Base-by-base conservation (phyloP, 306 rosid genomes). In the Mucuna pruriens region DNA sequence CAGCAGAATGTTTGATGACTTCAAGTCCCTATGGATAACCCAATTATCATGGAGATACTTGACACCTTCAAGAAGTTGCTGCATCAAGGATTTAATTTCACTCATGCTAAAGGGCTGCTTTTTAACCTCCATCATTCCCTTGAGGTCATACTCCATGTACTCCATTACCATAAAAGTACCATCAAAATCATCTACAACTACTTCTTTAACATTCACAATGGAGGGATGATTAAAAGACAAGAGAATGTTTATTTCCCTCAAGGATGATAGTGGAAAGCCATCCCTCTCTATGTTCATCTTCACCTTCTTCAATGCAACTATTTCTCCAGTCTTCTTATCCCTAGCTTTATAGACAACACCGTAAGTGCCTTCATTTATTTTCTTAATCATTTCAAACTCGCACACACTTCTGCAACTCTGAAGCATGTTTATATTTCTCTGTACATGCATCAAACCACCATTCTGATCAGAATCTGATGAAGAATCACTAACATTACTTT, bases 91-190 rank as follows among this genome's bases (percentile, higher is more conserved):
- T 83, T 96, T 96, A 22, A 90, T 92, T 84, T 96, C 99, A 17
- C 94, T 84, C 1, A 90, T 85, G 73, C 94, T 85, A 79, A 89
- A 90, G 38, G 97, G 99, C 42, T 88, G 93, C 15, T 90, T 89
- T 87, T 84, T 90, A 3, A 20, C 25, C 80, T 87, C 94, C 90
- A 90, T 71, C 25, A 93, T 75, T 34, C 88, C 90, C 81, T 90
- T 96, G 44, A 93, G 91, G 73, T 96, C 99, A 74, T 87, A 74
- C 16, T 96, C 97, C 98, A 96, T 90, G 79, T 90, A 85, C 80
- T 96, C 99, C 99, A 96, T 96, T 42, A 90, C 99, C 98, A 96
- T 91, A 80, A 89, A 96, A 70, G 95, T 87, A 78, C 89, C 92
- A 74, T 90, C 96, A 64, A 75, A 78, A n/a, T 90, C 90, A 78